Evolutionary conservation across 2,329 filamentous ascomycete species (phyloP).

Genomic region (Curvularia eragrostidis): DNA sequence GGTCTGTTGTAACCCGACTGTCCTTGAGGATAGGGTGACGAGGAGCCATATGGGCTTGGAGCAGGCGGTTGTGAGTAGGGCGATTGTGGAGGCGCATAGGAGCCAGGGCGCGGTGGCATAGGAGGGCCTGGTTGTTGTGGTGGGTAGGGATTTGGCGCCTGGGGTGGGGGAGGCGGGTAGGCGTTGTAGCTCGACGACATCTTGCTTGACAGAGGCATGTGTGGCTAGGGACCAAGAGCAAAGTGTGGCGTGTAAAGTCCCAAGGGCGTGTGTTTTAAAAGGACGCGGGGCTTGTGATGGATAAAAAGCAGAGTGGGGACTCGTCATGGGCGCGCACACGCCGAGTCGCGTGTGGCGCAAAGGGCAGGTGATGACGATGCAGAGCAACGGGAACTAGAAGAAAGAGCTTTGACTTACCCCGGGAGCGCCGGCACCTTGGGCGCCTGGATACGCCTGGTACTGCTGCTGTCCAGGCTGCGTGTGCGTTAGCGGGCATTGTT

Average conservation of each 20-base stretch:
- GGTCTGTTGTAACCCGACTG: slow-evolving; percentile 46
- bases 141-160: slow-evolving; percentile 39
- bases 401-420: slow-evolving; percentile 43
- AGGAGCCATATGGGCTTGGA: slow-evolving; percentile 48
- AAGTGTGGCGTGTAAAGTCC: slow-evolving; percentile 20
- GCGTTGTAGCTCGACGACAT: slow-evolving; percentile 42
- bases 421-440: slow-evolving; percentile 52
- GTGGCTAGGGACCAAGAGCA: slow-evolving; percentile 25
- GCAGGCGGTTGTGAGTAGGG: slow-evolving; percentile 50
- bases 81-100: slow-evolving; percentile 50
- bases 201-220: slow-evolving; percentile 37
- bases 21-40: slow-evolving; percentile 47
- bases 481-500: slow-evolving; percentile 31
- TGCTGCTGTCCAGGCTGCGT: slow-evolving; percentile 55
- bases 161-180: slow-evolving; percentile 38
- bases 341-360: slow-evolving; percentile 33
- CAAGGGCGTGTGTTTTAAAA: slow-evolving; percentile 13
- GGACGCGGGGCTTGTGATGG: slow-evolving; percentile 30
- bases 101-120: slow-evolving; percentile 46
- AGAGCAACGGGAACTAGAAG: slow-evolving; percentile 36
- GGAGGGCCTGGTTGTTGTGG: slow-evolving; percentile 37
- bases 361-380: slow-evolving; percentile 42
- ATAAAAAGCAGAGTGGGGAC: slow-evolving; percentile 36
- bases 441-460: slow-evolving; percentile 65
- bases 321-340: slow-evolving; percentile 22